phyloP scores from a whole-genome alignment of 202 grass and related monocot species.

The Saccharum hybrid region DNA sequence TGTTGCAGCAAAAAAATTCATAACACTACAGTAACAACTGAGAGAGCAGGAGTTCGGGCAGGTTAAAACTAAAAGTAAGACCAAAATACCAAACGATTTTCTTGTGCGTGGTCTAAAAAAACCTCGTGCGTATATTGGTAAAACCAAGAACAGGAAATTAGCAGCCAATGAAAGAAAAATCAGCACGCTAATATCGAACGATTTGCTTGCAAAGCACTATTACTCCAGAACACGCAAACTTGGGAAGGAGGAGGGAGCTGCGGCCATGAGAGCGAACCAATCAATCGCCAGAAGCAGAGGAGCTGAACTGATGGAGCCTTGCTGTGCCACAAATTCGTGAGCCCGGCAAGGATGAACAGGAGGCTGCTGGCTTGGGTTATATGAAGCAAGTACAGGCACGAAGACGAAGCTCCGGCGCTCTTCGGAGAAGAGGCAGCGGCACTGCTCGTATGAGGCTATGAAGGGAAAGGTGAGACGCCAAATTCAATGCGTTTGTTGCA shows the following conservation, averaged over 20 bases:
- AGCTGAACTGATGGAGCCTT: neutral
- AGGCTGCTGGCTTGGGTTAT: neutral
- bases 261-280: neutral
- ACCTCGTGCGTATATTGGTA: neutral
- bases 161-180: neutral
- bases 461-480: neutral
- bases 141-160: neutral
- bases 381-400: conserved; percentile 16
- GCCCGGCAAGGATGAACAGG: conserved; percentile 23
- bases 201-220: no score
- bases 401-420: neutral
- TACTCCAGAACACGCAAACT: no score
- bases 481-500: conserved; percentile 65
- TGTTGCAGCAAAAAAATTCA: neutral
- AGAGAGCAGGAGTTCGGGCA: neutral
- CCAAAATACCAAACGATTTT: neutral
- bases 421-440: neutral
- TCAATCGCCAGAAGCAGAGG: conserved; percentile 27
- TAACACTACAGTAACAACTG: neutral
- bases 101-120: neutral
- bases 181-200: no score
- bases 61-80: neutral
- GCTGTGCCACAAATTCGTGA: conserved; percentile 17
- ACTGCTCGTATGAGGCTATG: neutral
- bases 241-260: neutral